Base-by-base conservation (phyloP, 768 basidiomycete genomes). In the Boletales sp. region DNA sequence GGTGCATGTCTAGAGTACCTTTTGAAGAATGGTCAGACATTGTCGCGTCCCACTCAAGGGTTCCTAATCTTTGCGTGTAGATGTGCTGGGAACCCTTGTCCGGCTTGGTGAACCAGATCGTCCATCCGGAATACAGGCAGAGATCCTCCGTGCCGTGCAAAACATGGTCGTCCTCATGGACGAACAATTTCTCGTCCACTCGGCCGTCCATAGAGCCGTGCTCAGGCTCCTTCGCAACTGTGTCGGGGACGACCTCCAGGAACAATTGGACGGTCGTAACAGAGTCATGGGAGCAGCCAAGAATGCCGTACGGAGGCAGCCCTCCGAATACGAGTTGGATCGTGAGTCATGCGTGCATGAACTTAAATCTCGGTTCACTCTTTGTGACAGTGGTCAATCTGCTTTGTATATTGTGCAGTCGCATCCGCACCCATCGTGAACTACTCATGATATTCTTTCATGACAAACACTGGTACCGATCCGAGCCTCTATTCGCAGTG, bases 381-480 rank as follows among this genome's bases (percentile, higher is more conserved):
- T 44, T 41, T 51, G 15, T 40, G 18, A 21, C 60, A 96, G 85
- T 98, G 68, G 93, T 96, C 54, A 90, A 94, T 64, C 73, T 96
- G 28, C 79, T 97, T 46, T 95, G 93, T 70, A 90, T 89, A 53
- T 69, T 97, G 32, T 95, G 94, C 76, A 93, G 89, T 60, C 82
- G 93, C 40, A 96, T 98, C 63, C 80, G 90, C 49, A 88, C 89
- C 30, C 84, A 87, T 63, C 83, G 90, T 35, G 90, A 94, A 59
- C 75, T 98, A 2, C 81, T 98, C 35, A 89, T 96, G 80, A 95
- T 98, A 55, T 97, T 97, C 74, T 95, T 98, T 66, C 92, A 94
- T 60, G 93, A 95, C 65, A 94, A 90, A 61, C 84, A 90, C 57
- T 90, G 90, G 84, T 86, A 84, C 63, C 83, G 76, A 10, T 84